These are phyloP conservation scores for Styphnolobium japonicum DNA, from an alignment of 306 rosid species.

Conservation along the genomic window DNA sequence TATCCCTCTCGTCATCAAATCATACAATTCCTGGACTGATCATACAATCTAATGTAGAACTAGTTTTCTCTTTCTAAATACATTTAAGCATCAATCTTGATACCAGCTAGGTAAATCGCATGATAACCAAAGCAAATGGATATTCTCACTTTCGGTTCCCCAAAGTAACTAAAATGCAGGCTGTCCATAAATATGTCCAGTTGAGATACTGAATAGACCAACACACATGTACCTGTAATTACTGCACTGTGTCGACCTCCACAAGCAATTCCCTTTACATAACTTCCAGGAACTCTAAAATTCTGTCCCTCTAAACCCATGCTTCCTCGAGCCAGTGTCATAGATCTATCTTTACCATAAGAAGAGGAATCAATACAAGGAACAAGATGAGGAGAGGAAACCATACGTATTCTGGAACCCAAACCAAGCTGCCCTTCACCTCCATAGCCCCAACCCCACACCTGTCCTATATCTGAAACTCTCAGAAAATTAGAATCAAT, in stretches of 20 bases:
- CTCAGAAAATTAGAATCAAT: constrained; percentile 36
- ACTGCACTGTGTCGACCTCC: constrained; percentile 92
- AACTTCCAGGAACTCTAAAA: constrained; percentile 60
- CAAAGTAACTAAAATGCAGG: not conserved
- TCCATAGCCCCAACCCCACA: constrained; percentile 97
- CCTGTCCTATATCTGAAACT: constrained; percentile 79
- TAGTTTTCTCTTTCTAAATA: not conserved
- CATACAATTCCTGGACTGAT: not conserved
- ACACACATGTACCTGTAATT: constrained; percentile 57
- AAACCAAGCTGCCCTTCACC: constrained; percentile 95
- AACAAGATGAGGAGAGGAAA: constrained; percentile 82
- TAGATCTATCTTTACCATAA: constrained; percentile 54
- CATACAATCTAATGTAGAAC: not conserved
- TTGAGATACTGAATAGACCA: not conserved
- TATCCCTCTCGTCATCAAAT: not conserved
- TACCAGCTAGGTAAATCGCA: not conserved
- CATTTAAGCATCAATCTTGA: not conserved
- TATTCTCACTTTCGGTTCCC: not conserved
- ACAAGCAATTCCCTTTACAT: constrained; percentile 68
- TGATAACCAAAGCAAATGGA: not conserved
- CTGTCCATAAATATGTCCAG: not conserved
- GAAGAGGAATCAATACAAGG: constrained; percentile 66
- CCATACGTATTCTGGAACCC: constrained; percentile 85
- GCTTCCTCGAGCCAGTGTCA: constrained; percentile 46
- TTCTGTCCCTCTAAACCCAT: constrained; percentile 49